Percentiles rank a stretch among this genome's conserved stretches.
Conservation (phyloP, 2,329 filamentous ascomycete genomes). For the Elsinoe ampelina region DNA sequence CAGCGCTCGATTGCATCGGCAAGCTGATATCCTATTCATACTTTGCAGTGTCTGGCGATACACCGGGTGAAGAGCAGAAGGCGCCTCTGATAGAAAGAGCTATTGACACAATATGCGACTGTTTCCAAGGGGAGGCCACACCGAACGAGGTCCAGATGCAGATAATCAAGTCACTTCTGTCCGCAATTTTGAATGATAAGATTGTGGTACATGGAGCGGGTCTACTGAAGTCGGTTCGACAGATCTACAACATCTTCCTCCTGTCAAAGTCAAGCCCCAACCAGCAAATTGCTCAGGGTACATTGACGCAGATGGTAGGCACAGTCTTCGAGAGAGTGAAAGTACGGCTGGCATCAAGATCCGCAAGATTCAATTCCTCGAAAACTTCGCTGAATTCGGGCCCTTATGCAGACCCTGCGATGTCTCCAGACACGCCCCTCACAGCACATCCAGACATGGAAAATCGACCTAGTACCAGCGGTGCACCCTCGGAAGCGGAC, state of each 20-base stretch:
- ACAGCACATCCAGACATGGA: constrained; percentile 23
- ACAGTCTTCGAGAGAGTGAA: constrained; percentile 96
- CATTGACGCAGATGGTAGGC: constrained; percentile 95
- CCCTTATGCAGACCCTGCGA: constrained; percentile 16
- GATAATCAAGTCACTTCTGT: constrained; percentile 92
- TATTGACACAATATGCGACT: constrained; percentile 98
- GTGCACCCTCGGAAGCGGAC: constrained; percentile 18
- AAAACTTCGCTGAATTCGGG: constrained; percentile 34
- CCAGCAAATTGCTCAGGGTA: constrained; percentile 94
- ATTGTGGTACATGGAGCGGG: constrained; percentile 96
- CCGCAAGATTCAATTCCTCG: constrained; percentile 55
- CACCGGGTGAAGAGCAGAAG: constrained; percentile 18
- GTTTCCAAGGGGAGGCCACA: constrained; percentile 94
- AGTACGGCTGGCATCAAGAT: constrained; percentile 75
- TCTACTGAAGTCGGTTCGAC: constrained; percentile 87
- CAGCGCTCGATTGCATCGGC: constrained; percentile 92
- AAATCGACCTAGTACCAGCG: not conserved
- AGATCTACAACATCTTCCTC: constrained; percentile 98
- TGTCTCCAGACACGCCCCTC: constrained; percentile 27
- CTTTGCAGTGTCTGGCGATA: constrained; percentile 64
- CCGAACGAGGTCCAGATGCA: constrained; percentile 88
- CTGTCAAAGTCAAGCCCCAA: constrained; percentile 89
- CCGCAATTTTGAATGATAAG: constrained; percentile 95
- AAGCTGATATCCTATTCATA: constrained; percentile 99
- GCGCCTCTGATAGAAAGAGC: constrained; percentile 83